Percentiles rank a stretch among this genome's conserved stretches.
These are phyloP conservation scores for Zygoascus bituminiphila DNA, from an alignment of 805 yeast species.

Conservation along the genomic window DNA sequence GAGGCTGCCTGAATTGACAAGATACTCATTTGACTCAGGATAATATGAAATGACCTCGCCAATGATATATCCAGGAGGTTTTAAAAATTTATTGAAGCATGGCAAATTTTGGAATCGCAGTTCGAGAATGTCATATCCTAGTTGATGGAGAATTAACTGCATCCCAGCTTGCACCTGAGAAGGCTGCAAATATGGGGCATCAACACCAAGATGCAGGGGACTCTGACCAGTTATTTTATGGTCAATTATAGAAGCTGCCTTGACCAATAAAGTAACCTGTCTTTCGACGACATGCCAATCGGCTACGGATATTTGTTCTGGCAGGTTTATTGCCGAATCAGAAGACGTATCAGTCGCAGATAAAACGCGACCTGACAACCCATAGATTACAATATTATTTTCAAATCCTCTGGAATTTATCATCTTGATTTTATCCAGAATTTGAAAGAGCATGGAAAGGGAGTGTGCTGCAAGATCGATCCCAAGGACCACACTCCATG, in stretches of 20 bases:
- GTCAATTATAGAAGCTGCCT: background rate
- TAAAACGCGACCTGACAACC: conserved; percentile 60
- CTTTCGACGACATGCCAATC: too few relatives aligned
- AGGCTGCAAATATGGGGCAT: background rate
- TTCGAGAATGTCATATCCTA: conserved; percentile 45
- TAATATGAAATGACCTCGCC: conserved; percentile 54
- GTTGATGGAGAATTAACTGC: background rate
- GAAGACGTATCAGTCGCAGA: conserved; percentile 75
- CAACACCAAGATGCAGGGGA: background rate
- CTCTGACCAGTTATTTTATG: background rate
- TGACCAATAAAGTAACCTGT: background rate
- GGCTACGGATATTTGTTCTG: background rate
- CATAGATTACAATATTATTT: conserved; percentile 59
- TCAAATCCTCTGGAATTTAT: conserved; percentile 58
- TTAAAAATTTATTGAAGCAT: conserved; percentile 63
- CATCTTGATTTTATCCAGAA: conserved; percentile 39
- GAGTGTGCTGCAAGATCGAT: background rate
- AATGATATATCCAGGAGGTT: conserved; percentile 45
- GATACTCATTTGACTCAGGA: conserved; percentile 50
- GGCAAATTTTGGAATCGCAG: conserved; percentile 70
- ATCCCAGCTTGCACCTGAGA: background rate
- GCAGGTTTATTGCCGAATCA: conserved; percentile 24
- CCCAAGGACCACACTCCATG: background rate
- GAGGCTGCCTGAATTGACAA: conserved; percentile 65
- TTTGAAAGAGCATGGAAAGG: background rate